Base-by-base conservation (phyloP, 2,329 filamentous ascomycete species). In the Calonectria pteridis region DNA sequence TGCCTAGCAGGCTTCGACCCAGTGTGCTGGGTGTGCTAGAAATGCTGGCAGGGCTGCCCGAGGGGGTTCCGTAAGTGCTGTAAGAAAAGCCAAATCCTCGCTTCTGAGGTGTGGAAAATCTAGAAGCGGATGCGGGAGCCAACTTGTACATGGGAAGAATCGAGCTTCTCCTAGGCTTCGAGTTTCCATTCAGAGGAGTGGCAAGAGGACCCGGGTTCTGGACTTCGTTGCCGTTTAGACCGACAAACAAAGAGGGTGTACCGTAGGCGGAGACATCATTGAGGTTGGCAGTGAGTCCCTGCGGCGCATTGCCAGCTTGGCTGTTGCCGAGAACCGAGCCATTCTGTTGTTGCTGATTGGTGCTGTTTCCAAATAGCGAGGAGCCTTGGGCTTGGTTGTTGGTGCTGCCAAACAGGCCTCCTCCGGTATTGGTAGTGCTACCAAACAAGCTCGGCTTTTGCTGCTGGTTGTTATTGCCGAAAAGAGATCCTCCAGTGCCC, bases 31-130 rank as follows among this genome's bases (percentile, higher is more conserved):
- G 94, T 9, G 94, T 94, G 83, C 93, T 95, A 4, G 83, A 84
- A 53, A 91, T 88, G 46, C 88, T 92, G 6, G 93, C 90, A 28
- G 90, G 91, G 77, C 92, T 94, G 71, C 88, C 93, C 46, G 88
- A 92, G 7, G 96, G 95, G 1, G 94, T 96, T 55, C 95, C 95
- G 79, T 98, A 98, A 3, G 93, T 95, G 76, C 95, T 98, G 85
- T 98, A 98, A 2, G 94, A 95, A 83, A 98, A 98, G 3, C 96
- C 96, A 82, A 95, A 98, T 6, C 95, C 95, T 70, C 94, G 91
- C 85, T 95, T 96, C 78, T 95, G 94, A 0, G 96, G 95, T 0
- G 95, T 98, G 35, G 93, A 90, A 71, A 96, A 93, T 62, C 95
- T 93, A 28, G 94, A 93, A 11, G 94, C 93, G 40, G 94, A 94